Base-by-base conservation (phyloP, 2,329 filamentous ascomycete species). In the Gaeumannomyces tritici region DNA sequence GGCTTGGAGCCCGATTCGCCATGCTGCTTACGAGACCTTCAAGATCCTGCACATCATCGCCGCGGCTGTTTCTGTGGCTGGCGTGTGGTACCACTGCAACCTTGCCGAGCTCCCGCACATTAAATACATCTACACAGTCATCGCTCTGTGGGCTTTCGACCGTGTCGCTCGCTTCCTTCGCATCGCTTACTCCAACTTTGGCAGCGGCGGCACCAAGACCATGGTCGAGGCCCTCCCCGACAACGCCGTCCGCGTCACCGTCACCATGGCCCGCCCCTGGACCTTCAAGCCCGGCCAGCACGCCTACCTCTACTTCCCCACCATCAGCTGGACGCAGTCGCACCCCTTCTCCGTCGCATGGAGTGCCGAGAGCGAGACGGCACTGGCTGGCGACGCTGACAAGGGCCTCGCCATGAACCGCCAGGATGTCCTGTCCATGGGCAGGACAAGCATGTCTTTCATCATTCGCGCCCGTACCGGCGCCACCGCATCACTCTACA, bases 311-410 rank as follows among this genome's bases (percentile, higher is more conserved):
- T 92, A 92, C 76, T 83, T 93, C 75, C 90, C 90, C 9, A 78
- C 80, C 6, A 78, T 93, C 69, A 88, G 88, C 65, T 80, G 86
- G 65, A 88, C 84, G 83, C 89, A 89, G 68, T 91, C 88, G 58
- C 89, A 93, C 70, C 89, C 89, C 1, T 93, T 93, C 77, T 90
- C 89, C 3, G 80, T 92, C 56, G 88, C 88, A 47, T 93, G 89
- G 89, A 87, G 85, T 66, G 87, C 91, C 64, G 87, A 90, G 65
- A 80, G 78, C 55, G 81, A 83, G 63, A 74, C 78, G 60, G 56
- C 56, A 7, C 26, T 29, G 56, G n/a, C 15, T 2, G 51, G 51
- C 51, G 57, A 62, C 47, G 68, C 77, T 15, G 76, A 74, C 61
- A 83, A 86, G 65, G 84, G 83, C 73, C 74, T 87, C 54, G 80